These are phyloP conservation scores for Cystofilobasidium bisporidii DNA, from an alignment of 768 basidiomycete species.

Conservation along the genomic window DNA sequence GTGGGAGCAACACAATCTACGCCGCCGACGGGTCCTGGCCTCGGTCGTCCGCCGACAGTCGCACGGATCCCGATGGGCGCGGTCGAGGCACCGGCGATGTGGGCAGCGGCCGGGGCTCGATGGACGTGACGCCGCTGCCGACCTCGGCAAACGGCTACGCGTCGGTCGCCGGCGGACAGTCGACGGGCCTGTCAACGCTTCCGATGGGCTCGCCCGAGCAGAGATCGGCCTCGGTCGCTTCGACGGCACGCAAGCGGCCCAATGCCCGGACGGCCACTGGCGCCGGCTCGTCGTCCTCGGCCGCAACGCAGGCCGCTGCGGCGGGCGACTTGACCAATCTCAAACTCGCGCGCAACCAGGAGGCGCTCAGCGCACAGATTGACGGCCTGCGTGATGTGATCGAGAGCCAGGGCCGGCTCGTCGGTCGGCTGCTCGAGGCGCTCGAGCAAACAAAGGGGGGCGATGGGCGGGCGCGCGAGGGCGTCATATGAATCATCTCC, in stretches of 20 bases:
- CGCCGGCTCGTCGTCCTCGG: not conserved
- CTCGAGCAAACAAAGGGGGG: slow-evolving; percentile 14
- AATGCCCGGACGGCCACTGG: not conserved
- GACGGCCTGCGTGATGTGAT: slow-evolving; percentile 35
- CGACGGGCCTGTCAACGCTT: slow-evolving; percentile 10
- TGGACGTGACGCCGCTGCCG: not conserved
- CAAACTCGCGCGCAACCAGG: slow-evolving; percentile 26
- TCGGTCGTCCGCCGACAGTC: not conserved
- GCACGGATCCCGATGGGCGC: not conserved
- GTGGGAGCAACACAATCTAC: slow-evolving; percentile 47
- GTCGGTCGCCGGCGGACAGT: slow-evolving; percentile 2
- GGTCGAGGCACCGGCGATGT: slow-evolving; percentile 13
- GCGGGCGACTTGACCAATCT: slow-evolving; percentile 29
- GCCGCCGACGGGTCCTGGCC: not conserved
- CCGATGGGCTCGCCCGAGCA: slow-evolving; percentile 24
- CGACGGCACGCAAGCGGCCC: slow-evolving; percentile 28
- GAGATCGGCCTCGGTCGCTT: slow-evolving; percentile 7
- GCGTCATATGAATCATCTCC: not conserved
- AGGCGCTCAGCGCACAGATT: slow-evolving; percentile 26
- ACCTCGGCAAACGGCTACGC: slow-evolving; percentile 11
- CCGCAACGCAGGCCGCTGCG: slow-evolving; percentile 28
- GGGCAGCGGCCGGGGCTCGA: slow-evolving; percentile 18
- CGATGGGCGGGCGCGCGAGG: not conserved
- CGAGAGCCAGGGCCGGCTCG: slow-evolving; percentile 37
- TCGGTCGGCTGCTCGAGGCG: slow-evolving; percentile 32